Percentiles rank a stretch among this genome's conserved stretches.
Evolutionary conservation across 1,284 basidiomycete species (phyloP).

Genomic region (Gomphus bonarii): DNA sequence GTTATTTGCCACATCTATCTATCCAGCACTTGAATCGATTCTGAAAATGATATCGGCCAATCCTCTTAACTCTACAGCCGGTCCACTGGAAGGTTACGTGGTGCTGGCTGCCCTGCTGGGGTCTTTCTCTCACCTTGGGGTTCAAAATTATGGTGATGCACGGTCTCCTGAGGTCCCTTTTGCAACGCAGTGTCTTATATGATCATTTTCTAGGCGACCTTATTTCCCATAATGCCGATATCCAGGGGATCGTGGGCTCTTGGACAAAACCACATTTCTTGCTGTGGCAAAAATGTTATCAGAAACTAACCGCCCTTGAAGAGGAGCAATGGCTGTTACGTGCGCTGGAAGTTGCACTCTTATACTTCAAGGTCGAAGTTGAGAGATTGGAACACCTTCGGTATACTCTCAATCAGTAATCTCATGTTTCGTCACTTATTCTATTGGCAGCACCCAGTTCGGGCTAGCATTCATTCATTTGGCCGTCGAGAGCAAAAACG

Average conservation of each 20-base stretch:
- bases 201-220: constrained; percentile 21
- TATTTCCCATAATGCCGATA: constrained; percentile 29
- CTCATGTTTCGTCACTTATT: background rate
- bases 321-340: constrained; percentile 79
- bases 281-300: constrained; percentile 79
- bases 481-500: constrained; percentile 43
- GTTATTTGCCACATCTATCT: constrained; percentile 41
- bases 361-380: constrained; percentile 43
- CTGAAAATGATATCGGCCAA: constrained; percentile 57
- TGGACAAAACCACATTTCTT: constrained; percentile 73
- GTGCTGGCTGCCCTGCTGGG: constrained; percentile 62
- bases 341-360: constrained; percentile 44
- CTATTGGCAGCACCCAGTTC: constrained; percentile 38
- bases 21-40: constrained; percentile 55
- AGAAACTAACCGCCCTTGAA: constrained; percentile 50
- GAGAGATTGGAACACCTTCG: constrained; percentile 45
- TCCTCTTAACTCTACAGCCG: constrained; percentile 45
- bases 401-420: constrained; percentile 27
- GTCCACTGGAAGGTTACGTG: constrained; percentile 78
- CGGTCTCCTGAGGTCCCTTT: background rate
- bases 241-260: constrained; percentile 34
- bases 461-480: constrained; percentile 64
- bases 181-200: background rate
- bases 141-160: background rate
- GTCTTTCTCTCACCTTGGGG: constrained; percentile 29